phyloP scores from a whole-genome alignment of 202 grass and related monocot genomes.

The Schoenoplectus tabernaemontani region DNA sequence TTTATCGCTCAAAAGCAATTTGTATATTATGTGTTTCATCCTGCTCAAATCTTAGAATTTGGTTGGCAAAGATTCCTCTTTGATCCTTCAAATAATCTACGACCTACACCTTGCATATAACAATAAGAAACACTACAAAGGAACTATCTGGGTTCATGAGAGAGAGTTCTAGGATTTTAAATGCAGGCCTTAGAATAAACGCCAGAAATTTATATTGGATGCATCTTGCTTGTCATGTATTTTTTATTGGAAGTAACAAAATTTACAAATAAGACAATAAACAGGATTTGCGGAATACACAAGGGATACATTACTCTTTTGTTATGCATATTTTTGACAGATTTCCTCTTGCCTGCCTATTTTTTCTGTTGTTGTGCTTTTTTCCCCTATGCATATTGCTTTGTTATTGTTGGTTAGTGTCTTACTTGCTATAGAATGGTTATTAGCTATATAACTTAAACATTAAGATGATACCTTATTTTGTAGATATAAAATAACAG shows the following conservation, averaged over 20 bases:
- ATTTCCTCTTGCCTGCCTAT: not conserved
- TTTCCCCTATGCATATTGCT: not conserved
- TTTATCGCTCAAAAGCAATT: constrained; percentile 16
- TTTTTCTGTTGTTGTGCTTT: not conserved
- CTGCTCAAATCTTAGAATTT: not conserved
- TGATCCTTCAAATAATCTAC: not conserved
- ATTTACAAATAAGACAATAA: not conserved
- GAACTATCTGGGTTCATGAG: not conserved
- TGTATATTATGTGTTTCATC: not conserved
- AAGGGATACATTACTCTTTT: not conserved
- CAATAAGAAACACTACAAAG: not conserved
- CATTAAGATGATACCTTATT: not conserved
- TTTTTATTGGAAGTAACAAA: not conserved
- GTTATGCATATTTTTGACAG: not conserved
- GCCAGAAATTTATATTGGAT: not conserved
- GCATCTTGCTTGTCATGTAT: not conserved
- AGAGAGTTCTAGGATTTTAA: not conserved
- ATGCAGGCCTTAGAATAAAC: not conserved
- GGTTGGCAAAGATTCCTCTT: not conserved
- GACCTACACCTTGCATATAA: not conserved
- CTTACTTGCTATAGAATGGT: not conserved
- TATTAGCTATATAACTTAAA: not conserved
- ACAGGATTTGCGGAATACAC: not conserved
- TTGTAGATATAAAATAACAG: not conserved
- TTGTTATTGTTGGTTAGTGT: not conserved